These are phyloP conservation scores for Chlorophyllum brunneum DNA, from an alignment of 768 basidiomycete species.

Conservation along the genomic window DNA sequence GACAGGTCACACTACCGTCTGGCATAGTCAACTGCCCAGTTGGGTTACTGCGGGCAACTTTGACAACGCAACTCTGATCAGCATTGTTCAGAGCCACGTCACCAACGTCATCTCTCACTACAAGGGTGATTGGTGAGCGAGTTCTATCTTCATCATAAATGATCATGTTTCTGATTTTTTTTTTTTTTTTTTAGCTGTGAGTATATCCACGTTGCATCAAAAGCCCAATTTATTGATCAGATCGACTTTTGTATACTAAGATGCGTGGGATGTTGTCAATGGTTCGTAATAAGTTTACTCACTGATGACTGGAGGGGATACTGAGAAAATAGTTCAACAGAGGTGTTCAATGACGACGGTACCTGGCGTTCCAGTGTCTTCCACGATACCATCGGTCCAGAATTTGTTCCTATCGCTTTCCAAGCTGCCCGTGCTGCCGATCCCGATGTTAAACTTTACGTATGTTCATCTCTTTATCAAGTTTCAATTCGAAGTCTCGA, in stretches of 20 bases:
- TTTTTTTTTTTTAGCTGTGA: background rate
- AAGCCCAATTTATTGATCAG: background rate
- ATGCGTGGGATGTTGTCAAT: slow-evolving; percentile 53
- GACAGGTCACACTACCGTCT: slow-evolving; percentile 47
- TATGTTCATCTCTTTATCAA: slow-evolving; percentile 19
- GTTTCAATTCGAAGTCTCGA: background rate
- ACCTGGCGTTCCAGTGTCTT: slow-evolving; percentile 54
- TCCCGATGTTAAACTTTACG: slow-evolving; percentile 53
- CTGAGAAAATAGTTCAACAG: slow-evolving; percentile 18
- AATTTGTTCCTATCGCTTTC: slow-evolving; percentile 51
- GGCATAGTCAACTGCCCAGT: slow-evolving; percentile 50
- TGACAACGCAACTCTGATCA: slow-evolving; percentile 21
- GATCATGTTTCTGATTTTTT: background rate
- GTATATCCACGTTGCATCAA: too few relatives aligned
- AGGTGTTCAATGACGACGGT: slow-evolving; percentile 60
- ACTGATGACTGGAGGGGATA: background rate
- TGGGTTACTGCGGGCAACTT: slow-evolving; percentile 42
- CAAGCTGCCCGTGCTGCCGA: slow-evolving; percentile 50
- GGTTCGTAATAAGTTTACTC: slow-evolving; percentile 19
- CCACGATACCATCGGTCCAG: slow-evolving; percentile 42
- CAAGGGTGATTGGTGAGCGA: slow-evolving; percentile 28
- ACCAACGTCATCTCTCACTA: slow-evolving; percentile 47
- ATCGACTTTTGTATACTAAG: slow-evolving; percentile 17
- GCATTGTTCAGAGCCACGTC: slow-evolving; percentile 45
- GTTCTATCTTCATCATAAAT: slow-evolving; percentile 14